Evolutionary conservation across 2,329 filamentous ascomycete species (phyloP), one percentile per base, ranked within the genome.

Genomic region (Calonectria leucothoes): DNA sequence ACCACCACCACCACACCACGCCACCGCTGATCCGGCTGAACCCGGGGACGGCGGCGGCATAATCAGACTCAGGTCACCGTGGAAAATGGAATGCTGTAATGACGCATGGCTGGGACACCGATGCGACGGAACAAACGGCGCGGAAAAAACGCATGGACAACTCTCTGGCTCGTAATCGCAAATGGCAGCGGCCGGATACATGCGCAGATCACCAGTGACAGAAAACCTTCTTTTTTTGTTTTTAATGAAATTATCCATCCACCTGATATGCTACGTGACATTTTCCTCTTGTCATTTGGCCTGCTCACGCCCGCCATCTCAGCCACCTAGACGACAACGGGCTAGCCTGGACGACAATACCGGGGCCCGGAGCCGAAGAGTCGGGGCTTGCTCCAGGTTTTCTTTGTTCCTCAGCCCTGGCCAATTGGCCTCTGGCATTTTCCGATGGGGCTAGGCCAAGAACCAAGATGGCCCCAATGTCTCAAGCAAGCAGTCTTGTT

Each of bases 201-300:
- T 15, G 55, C 31, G n/a, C 55, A 39, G 55, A 61, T 61, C 55
- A 23, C 37, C 55, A 23, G 23, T 61, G 55, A 35, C 33, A 61
- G 35, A 61, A 61, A 61, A 25, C 55, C 33, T 61, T 35, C 33
- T 59, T 59, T 59, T 37, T 37, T 15, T 42, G n/a, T n/a, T 29
- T 48, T 48, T 31, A 12, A 45, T 45, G 42, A n/a, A n/a, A 42
- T 42, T 10, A 17, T 35, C 49, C 48, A 33, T 42, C 55, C 52
- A 48, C 37, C 55, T 17, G 37, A 42, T 49, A 61, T 68, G 65
- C 65, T 68, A 64, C 70, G 70, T 72, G 59, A 63, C 70, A 68
- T 71, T 29, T 20, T 15, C 14, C 10, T 33, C 37, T 52, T 39
- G 51, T 35, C 51, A 29, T 49, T 55, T 31, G 55, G 17, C 10